Evolutionary conservation across 257 asterid species (phyloP).

Genomic region (Jacaranda mimosifolia): DNA sequence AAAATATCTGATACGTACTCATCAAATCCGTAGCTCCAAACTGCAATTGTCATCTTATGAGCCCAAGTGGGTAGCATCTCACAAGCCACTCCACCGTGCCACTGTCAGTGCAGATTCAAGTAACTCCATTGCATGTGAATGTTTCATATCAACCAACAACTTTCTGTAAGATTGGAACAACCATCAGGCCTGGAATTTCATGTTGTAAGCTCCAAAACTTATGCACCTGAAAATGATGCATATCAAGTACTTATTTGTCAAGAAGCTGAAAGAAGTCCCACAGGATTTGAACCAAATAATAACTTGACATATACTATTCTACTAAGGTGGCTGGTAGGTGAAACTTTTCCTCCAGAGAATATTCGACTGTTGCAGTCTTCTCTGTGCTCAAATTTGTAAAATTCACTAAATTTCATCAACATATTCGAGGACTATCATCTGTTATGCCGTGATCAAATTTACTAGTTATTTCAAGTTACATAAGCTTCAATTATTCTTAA

Average conservation of each 20-base stretch:
- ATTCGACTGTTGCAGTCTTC: background rate
- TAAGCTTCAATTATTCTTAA: background rate
- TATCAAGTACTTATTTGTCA: constrained; percentile 19
- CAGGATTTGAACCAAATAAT: constrained; percentile 7
- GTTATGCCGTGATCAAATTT: background rate
- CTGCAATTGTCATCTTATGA: background rate
- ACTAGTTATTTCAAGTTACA: background rate
- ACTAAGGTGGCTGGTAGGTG: constrained; percentile 12
- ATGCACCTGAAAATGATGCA: constrained; percentile 23
- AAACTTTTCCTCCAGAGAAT: too few relatives aligned
- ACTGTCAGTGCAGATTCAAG: too few relatives aligned
- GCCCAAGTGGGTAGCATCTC: too few relatives aligned
- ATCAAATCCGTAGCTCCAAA: background rate
- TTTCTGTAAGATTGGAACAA: too few relatives aligned
- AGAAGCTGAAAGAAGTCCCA: constrained; percentile 10
- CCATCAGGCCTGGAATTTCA: too few relatives aligned
- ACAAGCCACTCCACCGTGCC: too few relatives aligned
- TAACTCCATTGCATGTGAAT: too few relatives aligned
- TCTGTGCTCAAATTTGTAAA: background rate
- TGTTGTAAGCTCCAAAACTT: background rate
- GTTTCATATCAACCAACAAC: too few relatives aligned
- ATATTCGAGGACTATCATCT: background rate
- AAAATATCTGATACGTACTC: constrained; percentile 1
- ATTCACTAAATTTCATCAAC: background rate
- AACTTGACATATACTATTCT: background rate